phyloP scores from a whole-genome alignment of 768 basidiomycete genomes.

The Leucocoprinus sp. region DNA sequence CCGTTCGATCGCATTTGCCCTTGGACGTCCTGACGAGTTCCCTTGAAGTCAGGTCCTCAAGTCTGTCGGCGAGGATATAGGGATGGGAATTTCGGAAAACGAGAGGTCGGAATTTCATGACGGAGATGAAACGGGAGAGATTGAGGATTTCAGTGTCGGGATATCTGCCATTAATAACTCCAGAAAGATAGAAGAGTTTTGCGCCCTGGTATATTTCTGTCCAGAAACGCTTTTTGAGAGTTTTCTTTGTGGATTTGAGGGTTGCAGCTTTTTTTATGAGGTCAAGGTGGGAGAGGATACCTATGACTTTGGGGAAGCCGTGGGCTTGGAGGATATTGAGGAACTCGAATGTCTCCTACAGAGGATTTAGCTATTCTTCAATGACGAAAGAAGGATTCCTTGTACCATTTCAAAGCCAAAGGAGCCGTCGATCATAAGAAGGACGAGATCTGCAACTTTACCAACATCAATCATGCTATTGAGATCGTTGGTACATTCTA shows the following conservation, averaged over 20 bases:
- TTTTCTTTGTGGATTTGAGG: constrained; percentile 85
- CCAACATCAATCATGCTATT: constrained; percentile 98
- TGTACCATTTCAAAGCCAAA: constrained; percentile 99
- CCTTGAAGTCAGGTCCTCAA: constrained; percentile 90
- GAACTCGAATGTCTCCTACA: constrained; percentile 96
- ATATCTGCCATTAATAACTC: constrained; percentile 94
- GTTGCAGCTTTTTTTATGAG: constrained; percentile 88
- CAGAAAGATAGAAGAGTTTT: constrained; percentile 95
- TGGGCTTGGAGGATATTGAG: constrained; percentile 95
- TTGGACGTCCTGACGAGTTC: constrained; percentile 69
- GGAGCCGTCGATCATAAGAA: constrained; percentile 96
- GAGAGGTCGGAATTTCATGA: constrained; percentile 98
- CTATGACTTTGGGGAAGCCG: constrained; percentile 98
- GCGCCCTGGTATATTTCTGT: constrained; percentile 98
- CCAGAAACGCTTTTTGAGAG: constrained; percentile 98
- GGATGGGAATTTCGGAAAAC: constrained; percentile 94
- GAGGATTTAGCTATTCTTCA: background rate
- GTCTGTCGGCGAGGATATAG: constrained; percentile 88
- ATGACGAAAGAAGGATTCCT: constrained; percentile 15
- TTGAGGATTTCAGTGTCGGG: constrained; percentile 96
- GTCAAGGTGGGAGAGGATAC: constrained; percentile 92
- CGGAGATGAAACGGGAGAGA: constrained; percentile 89
- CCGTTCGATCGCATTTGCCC: constrained; percentile 88
- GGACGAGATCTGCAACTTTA: constrained; percentile 91
- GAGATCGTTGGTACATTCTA: constrained; percentile 96